A percentile compares a stretch with the other conserved stretches of the same genome.
phyloP scores from a whole-genome alignment of 2,329 filamentous ascomycete species.

The Alternaria sp. region DNA sequence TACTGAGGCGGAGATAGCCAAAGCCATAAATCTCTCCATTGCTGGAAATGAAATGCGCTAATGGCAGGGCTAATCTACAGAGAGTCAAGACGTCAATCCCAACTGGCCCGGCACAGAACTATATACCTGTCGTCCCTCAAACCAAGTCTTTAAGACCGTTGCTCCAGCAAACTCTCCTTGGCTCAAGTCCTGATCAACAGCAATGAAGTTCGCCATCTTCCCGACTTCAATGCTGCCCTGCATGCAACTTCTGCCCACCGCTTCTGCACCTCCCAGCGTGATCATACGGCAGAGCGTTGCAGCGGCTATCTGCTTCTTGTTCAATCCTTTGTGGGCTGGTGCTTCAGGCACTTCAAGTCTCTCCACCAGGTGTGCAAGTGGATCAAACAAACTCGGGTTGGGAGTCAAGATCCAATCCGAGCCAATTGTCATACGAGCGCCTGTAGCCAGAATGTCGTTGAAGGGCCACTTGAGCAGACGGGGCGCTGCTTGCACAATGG shows the following conservation, averaged over 20 bases:
- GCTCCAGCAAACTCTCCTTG: constrained; percentile 36
- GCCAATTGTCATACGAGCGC: constrained; percentile 41
- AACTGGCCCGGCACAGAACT: background rate
- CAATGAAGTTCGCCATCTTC: constrained; percentile 45
- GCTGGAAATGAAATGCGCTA: background rate
- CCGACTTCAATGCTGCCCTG: constrained; percentile 40
- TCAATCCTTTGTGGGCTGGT: no score
- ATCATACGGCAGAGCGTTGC: constrained; percentile 21
- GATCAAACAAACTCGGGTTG: constrained; percentile 22
- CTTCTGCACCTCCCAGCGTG: constrained; percentile 37
- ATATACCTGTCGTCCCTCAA: constrained; percentile 20
- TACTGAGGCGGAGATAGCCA: background rate
- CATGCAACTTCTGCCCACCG: constrained; percentile 32
- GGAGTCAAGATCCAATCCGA: constrained; percentile 29
- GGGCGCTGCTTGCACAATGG: background rate
- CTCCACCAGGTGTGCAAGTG: constrained; percentile 15
- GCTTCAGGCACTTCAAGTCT: background rate
- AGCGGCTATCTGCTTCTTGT: constrained; percentile 7
- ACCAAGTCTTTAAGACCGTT: constrained; percentile 38
- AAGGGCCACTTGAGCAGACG: constrained; percentile 42
- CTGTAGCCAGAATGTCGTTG: constrained; percentile 29
- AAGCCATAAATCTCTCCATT: background rate
- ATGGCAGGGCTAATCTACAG: background rate
- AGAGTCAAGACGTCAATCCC: background rate
- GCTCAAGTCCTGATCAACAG: constrained; percentile 37